Percentiles rank a stretch among this genome's conserved stretches.
Conservation (phyloP, 2,329 filamentous ascomycete species). For the Hypoxylon sp. region DNA sequence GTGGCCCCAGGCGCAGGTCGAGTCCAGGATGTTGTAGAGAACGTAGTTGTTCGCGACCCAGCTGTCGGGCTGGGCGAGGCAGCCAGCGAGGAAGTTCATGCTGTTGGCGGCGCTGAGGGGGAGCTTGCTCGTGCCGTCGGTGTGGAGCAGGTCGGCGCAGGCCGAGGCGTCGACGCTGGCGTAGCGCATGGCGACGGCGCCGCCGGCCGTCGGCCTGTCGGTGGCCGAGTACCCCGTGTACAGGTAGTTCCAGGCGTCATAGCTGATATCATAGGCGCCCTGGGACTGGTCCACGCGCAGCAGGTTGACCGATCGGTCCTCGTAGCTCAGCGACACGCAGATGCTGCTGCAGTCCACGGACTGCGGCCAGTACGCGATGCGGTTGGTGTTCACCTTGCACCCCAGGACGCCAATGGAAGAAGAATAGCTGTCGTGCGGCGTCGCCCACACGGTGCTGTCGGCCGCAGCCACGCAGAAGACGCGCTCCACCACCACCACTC, state of each 20-base stretch:
- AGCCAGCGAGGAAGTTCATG: slow-evolving; percentile 62
- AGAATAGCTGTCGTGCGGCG: slow-evolving; percentile 65
- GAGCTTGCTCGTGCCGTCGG: slow-evolving; percentile 58
- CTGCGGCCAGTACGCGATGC: slow-evolving; percentile 67
- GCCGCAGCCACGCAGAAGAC: slow-evolving; percentile 26
- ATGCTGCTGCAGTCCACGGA: slow-evolving; percentile 63
- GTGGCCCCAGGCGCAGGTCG: slow-evolving; percentile 58
- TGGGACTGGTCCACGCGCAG: slow-evolving; percentile 64
- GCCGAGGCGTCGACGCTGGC: slow-evolving; percentile 57
- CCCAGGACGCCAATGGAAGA: slow-evolving; percentile 66
- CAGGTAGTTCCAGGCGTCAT: slow-evolving; percentile 70
- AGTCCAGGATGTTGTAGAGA: slow-evolving; percentile 63
- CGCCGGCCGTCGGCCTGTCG: slow-evolving; percentile 56
- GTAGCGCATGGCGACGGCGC: slow-evolving; percentile 61
- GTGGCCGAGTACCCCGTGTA: slow-evolving; percentile 58
- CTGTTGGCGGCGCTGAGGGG: slow-evolving; percentile 64
- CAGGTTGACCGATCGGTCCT: slow-evolving; percentile 62
- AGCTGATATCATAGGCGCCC: slow-evolving; percentile 66
- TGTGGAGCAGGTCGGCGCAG: slow-evolving; percentile 60
- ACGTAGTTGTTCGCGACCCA: slow-evolving; percentile 63
- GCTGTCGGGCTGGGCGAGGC: slow-evolving; percentile 55
- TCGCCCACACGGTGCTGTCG: slow-evolving; percentile 50
- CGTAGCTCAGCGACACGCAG: slow-evolving; percentile 62
- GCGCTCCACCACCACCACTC: slow-evolving; percentile 9
- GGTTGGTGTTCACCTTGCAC: slow-evolving; percentile 68